Evolutionary conservation across 2,329 filamentous ascomycete species (phyloP).

Genomic region (Leptosphaerulina australis): DNA sequence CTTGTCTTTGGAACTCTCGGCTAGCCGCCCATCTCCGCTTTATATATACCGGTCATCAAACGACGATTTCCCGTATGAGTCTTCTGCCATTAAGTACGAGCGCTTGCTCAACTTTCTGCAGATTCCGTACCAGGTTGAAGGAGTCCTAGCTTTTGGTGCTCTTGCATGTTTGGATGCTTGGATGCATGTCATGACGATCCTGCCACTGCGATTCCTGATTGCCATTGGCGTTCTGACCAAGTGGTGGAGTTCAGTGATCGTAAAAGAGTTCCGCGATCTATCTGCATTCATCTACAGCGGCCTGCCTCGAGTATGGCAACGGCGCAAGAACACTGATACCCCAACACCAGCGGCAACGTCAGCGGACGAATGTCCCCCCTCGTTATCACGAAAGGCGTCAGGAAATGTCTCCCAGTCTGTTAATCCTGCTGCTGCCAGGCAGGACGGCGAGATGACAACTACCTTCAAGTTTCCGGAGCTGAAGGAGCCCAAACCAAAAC

Average conservation of each 20-base stretch:
- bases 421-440: slow-evolving; percentile 29
- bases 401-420: slow-evolving; percentile 22
- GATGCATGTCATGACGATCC: slow-evolving; percentile 94
- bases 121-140: slow-evolving; percentile 80
- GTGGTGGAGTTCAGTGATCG: slow-evolving; percentile 78
- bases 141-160: slow-evolving; percentile 83
- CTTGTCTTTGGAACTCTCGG: slow-evolving; percentile 68
- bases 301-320: slow-evolving; percentile 76
- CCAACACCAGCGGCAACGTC: slow-evolving; percentile 36
- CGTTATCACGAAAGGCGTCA: slow-evolving; percentile 37
- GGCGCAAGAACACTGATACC: slow-evolving; percentile 55
- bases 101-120: slow-evolving; percentile 86
- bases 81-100: slow-evolving; percentile 88
- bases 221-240: slow-evolving; percentile 75
- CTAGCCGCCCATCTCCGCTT: slow-evolving; percentile 64
- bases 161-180: slow-evolving; percentile 93
- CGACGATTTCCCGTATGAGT: slow-evolving; percentile 80
- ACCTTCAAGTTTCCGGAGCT: slow-evolving; percentile 38
- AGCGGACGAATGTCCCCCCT: slow-evolving; percentile 36
- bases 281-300: slow-evolving; percentile 80
- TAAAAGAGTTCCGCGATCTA: slow-evolving; percentile 74
- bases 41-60: slow-evolving; percentile 66
- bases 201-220: slow-evolving; percentile 85
- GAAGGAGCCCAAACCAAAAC: slow-evolving; percentile 37
- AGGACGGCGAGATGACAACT: slow-evolving; percentile 28